Base-by-base conservation (phyloP, 2,329 filamentous ascomycete genomes). In the Hypoxylon sp. region DNA sequence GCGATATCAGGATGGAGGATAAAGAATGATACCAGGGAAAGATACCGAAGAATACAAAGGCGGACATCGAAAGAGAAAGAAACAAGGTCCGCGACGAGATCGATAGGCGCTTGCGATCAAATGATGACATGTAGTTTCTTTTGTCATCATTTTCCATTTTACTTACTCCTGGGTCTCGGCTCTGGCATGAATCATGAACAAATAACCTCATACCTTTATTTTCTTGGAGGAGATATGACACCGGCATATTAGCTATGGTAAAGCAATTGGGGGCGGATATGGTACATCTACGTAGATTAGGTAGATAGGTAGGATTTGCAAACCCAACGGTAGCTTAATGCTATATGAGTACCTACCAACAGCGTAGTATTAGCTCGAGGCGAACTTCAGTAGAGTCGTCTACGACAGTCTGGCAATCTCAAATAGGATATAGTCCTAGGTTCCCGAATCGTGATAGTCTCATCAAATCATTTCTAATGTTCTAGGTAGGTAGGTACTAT, bases 151-250 rank as follows among this genome's bases (percentile, higher is more conserved):
- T 20, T 36, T n/a, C 12, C 7, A 25, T 25, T 44, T 17, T 29
- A n/a, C 32, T 37, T 37, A n/a, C n/a, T n/a, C n/a, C 21, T 13
- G 37, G 37, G 38, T 17, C 20, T 27, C 19, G 35, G 36, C 9
- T 26, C 38, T 32, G 19, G 25, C 11, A 48, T 40, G 43, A 54
- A 37, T 54, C 27, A 54, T 17, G 51, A 54, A 49, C 19, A 13
- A 19, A 51, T 23, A 42, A n/a, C 6, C 17, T 40, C 27, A 16
- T 27, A 37, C 12, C 23, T 20, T 7, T n/a, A n/a, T n/a, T n/a
- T n/a, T n/a, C n/a, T n/a, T n/a, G n/a, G n/a, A n/a, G 15, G 16
- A n/a, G 11, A 19, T 19, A 17, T 20, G 29, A 29, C 16, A 23
- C 23, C 23, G 13, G 36, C 35, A 40, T 16, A 15, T 23, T 26